Evolutionary conservation across 1,284 basidiomycete species (phyloP), one percentile per base, ranked within the genome.

Genomic region (Cutaneotrichosporon sp.): DNA sequence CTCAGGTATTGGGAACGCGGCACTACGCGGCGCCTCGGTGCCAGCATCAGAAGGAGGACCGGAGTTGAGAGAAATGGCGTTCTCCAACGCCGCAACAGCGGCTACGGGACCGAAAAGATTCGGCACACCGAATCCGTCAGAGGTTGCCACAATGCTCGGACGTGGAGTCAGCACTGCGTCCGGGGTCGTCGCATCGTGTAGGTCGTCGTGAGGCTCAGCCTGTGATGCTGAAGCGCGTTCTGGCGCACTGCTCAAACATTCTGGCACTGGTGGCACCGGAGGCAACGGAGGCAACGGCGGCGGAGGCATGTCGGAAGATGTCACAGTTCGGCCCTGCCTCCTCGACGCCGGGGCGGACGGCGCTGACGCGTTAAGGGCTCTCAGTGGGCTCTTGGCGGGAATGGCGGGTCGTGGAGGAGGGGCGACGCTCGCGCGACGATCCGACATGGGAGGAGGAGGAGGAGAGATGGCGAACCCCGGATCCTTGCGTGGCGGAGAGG

Each of bases 351-450:
- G 14, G 38, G 14, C 17, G 11, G 38, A 41, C 37, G 37, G 24
- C 20, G 20, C 25, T 6, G 11, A 25, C 26, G 10, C 33, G 5
- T 37, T 39, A 2, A 51, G 39, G 4, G 59, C 49, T 8, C 71
- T 61, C 14, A 74, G 42, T 0, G 74, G 74, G 41, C 61, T 70
- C 50, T 69, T 69, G 4, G 64, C 64, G 4, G 74, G 74, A 22
- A 31, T 41, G 14, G 47, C 41, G 14, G 49, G 26, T 46, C 49
- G 42, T 22, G 45, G 16, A 5, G 33, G 46, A 16, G 46, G 20
- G 10, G 46, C n/a, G 33, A 27, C 37, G 33, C 42, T 50, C 34
- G 41, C 12, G 5, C 46, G 25, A 12, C 46, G 44, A 17, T 37
- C 29, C 24, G 34, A 19, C 35, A 38, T 37, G 39, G 61, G 60